A percentile compares a stretch with the other conserved stretches of the same genome.
These are phyloP conservation scores for Aspergillus brasiliensis DNA, from an alignment of 2,329 filamentous ascomycete species.

Conservation along the genomic window DNA sequence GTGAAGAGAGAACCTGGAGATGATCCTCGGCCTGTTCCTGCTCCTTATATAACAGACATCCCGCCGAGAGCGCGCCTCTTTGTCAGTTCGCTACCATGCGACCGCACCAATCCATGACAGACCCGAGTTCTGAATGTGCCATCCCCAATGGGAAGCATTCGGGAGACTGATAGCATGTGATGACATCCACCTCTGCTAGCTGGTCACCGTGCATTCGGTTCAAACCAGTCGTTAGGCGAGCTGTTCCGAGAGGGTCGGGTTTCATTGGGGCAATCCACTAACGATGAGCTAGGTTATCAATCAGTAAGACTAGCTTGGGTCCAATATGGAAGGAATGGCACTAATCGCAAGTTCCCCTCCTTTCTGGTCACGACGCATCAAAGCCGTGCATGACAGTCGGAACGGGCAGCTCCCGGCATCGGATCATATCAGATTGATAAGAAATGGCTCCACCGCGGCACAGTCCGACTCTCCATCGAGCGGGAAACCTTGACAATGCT, in stretches of 20 bases:
- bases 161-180: not conserved
- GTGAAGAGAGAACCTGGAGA: not conserved
- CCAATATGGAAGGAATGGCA: not conserved
- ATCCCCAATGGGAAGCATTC: not conserved
- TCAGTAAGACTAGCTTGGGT: not conserved
- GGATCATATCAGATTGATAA: slow-evolving; percentile 10
- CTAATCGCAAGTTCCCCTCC: not conserved
- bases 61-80: not conserved
- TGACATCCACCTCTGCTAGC: not conserved
- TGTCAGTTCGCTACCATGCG: not conserved
- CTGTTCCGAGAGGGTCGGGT: not conserved
- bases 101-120: not conserved
- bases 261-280: not conserved
- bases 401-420: slow-evolving; percentile 4
- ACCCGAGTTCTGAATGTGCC: not conserved
- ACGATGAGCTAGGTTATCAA: not conserved
- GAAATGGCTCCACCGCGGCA: not conserved
- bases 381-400: not conserved
- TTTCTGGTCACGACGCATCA: not conserved
- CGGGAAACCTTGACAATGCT: no score
- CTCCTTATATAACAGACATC: not conserved
- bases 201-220: not conserved
- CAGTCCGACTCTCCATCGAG: not conserved
- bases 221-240: not conserved
- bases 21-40: not conserved